Evolutionary conservation across 176 grass and related monocot genomes (phyloP), one percentile per base, ranked within the genome.

Genomic region (Themeda triandra): DNA sequence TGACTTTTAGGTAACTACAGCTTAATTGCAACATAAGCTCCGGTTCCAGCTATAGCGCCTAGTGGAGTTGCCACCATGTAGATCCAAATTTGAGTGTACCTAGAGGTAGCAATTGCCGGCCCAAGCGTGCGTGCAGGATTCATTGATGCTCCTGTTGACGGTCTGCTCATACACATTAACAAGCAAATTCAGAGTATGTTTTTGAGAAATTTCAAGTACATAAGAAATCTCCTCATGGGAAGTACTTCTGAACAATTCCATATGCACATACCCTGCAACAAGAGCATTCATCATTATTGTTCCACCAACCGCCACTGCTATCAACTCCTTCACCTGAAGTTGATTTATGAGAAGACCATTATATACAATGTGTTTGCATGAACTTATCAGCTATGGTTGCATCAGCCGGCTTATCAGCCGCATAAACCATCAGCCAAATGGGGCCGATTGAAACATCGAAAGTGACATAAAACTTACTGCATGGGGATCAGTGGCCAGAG

Each of bases 211-310:
- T 6, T 62, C 6, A 62, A 27, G 21, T 60, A 62, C 13, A 19
- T 13, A 28, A 62, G 23, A 63, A 40, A 41, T 10, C 6, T 63
- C 23, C 10, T 17, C 5, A 41, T 41, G 23, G 8, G 10, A 59
- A 42, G 2, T 24, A 27, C 62, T 63, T 29, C 14, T 42, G 54
- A 63, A 42, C 4, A 14, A 25, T 31, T 54, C 17, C 5, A 54
- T 17, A 74, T 33, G 42, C 19, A 73, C 86, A 59, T 76, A 94
- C 89, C 86, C 82, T 33, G 87, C 37, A 12, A 89, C 72, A 56
- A 92, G 84, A 75, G 83, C 82, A 19, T 92, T 89, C 87, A 89
- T 82, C 83, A 83, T 82, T 32, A 92, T 44, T 14, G 83, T 83
- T 30, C 64, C 83, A 0, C 87, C 87, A 83, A 92, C 86, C 35